phyloP scores from a whole-genome alignment of 192 early-diverging fungal species.

The Dissophora ornata region DNA sequence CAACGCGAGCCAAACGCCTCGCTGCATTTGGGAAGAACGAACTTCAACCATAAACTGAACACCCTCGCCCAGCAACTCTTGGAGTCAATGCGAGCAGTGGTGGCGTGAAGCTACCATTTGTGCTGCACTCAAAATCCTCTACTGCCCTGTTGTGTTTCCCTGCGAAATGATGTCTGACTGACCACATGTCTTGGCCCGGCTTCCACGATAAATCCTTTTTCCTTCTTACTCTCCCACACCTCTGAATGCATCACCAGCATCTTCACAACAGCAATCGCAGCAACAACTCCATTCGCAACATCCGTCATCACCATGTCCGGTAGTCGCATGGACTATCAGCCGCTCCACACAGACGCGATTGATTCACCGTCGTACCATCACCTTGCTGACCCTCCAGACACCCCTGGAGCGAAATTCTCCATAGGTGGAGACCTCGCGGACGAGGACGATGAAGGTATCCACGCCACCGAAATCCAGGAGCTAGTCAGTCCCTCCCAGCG shows the following conservation, averaged over 20 bases:
- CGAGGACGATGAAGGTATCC: conserved; percentile 9
- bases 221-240: not conserved
- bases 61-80: no score
- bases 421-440: not conserved
- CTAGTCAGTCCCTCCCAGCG: conserved; percentile 22
- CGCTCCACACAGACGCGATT: conserved; percentile 9
- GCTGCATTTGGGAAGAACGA: no score
- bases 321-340: conserved; percentile 45
- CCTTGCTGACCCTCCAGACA: not conserved
- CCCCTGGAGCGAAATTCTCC: not conserved
- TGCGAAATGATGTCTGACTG: no score
- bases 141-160: not conserved
- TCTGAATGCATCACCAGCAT: conserved; percentile 3
- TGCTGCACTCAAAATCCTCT: no score
- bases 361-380: conserved; percentile 17
- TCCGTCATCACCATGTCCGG: conserved; percentile 22
- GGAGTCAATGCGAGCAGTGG: no score
- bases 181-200: no score
- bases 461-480: conserved; percentile 32
- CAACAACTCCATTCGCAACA: not conserved
- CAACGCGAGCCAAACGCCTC: no score
- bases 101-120: no score
- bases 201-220: no score
- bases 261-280: not conserved
- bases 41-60: no score